phyloP scores from a whole-genome alignment of 1,139 yeast species.

The Kodamaea sp. region DNA sequence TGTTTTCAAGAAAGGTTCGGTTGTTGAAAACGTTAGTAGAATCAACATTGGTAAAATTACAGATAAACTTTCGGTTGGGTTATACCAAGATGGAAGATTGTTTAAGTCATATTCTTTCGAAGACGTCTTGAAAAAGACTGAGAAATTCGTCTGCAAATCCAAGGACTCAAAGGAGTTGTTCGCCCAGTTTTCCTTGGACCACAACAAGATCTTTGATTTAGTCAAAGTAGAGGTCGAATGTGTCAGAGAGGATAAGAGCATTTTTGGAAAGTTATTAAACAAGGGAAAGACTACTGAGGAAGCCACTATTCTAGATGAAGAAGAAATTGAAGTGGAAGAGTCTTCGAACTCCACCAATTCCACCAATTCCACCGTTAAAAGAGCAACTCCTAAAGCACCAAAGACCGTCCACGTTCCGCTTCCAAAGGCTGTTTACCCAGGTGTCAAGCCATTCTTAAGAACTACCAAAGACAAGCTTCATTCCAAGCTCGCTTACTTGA shows the following conservation, averaged over 20 bases:
- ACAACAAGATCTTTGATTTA: conserved; percentile 52
- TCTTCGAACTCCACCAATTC: conserved; percentile 17
- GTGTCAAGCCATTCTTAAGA: conserved; percentile 47
- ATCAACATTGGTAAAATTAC: conserved; percentile 36
- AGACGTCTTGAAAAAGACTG: conserved; percentile 35
- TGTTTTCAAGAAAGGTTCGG: conserved; percentile 47
- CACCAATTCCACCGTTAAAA: conserved; percentile 19
- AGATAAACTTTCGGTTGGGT: conserved; percentile 39
- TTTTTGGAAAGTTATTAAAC: conserved; percentile 30
- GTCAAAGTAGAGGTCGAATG: conserved; percentile 46
- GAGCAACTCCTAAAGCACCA: conserved; percentile 10
- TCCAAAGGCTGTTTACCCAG: conserved; percentile 36
- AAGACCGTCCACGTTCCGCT: conserved; percentile 22
- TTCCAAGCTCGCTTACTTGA: conserved; percentile 32
- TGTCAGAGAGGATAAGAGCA: conserved; percentile 22
- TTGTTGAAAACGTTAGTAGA: conserved; percentile 26
- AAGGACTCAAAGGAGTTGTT: conserved; percentile 32
- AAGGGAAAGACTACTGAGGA: conserved; percentile 19
- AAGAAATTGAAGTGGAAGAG: conserved; percentile 12
- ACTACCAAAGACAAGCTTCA: conserved; percentile 37
- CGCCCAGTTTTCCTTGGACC: conserved; percentile 49
- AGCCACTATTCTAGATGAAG: conserved; percentile 16
- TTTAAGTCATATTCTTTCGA: conserved; percentile 39
- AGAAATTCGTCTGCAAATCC: conserved; percentile 47
- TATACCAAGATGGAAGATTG: conserved; percentile 57